phyloP scores from a whole-genome alignment of 805 yeast species.

The Kockiozyma suomiensis region DNA sequence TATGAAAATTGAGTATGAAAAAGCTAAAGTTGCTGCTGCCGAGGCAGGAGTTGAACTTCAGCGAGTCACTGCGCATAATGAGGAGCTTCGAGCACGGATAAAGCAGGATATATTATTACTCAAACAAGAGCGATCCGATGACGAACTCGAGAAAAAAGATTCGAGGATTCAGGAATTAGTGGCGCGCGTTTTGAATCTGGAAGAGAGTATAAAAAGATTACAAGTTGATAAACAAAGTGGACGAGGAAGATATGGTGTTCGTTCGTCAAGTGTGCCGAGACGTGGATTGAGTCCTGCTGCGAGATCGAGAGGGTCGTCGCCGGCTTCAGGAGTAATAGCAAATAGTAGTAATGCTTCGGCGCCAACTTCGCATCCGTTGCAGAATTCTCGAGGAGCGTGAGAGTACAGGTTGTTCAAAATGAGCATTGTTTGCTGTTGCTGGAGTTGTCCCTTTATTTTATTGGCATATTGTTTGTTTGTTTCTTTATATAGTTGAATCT shows the following conservation, averaged over 20 bases:
- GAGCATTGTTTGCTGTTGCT: too few species aligned
- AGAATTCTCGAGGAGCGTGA: conserved; percentile 2
- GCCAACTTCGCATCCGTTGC: conserved; percentile 19
- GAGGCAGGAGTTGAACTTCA: conserved; percentile 40
- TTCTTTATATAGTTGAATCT: too few species aligned
- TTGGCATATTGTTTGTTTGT: neutral
- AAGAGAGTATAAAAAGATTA: conserved; percentile 39
- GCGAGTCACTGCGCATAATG: conserved; percentile 37
- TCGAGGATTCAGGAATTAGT: conserved; percentile 38
- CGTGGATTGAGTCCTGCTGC: conserved; percentile 32
- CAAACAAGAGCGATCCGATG: conserved; percentile 38
- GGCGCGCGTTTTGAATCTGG: conserved; percentile 38
- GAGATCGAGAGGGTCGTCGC: conserved; percentile 29
- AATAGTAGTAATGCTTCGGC: neutral
- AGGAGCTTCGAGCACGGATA: conserved; percentile 31
- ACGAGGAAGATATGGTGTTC: conserved; percentile 36
- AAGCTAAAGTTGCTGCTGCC: conserved; percentile 40
- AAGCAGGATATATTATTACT: conserved; percentile 38
- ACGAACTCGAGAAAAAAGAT: conserved; percentile 40
- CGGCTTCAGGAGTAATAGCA: conserved; percentile 12
- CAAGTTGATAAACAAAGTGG: conserved; percentile 31
- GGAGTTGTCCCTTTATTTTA: too few species aligned
- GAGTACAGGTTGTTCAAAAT: neutral
- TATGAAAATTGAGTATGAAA: conserved; percentile 43
- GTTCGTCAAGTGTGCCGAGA: conserved; percentile 33